Evolutionary conservation across 139 green algal genomes (phyloP).

Genomic region (Chlorella sp.): DNA sequence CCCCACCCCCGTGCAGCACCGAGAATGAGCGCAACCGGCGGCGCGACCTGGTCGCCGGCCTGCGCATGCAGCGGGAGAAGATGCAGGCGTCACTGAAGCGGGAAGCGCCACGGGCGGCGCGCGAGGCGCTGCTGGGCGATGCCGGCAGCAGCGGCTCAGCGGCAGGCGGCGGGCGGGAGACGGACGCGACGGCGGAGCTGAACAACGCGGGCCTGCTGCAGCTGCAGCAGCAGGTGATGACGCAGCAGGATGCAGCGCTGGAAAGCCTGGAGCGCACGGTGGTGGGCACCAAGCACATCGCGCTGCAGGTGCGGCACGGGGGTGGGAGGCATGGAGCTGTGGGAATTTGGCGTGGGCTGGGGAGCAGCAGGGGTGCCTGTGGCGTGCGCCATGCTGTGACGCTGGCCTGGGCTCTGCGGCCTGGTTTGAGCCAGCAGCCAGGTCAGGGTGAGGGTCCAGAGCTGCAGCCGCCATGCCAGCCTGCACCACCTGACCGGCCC

Average conservation of each 20-base stretch:
- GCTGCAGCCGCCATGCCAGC: background rate
- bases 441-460: too few species aligned
- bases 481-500: too few species aligned
- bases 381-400: background rate
- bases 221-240: slow-evolving; percentile 80
- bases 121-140: slow-evolving; percentile 42
- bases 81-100: slow-evolving; percentile 78
- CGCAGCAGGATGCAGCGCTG: slow-evolving; percentile 78
- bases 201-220: slow-evolving; percentile 66
- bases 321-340: background rate
- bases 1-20: slow-evolving; percentile 51
- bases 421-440: background rate
- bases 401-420: background rate
- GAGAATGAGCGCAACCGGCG: slow-evolving; percentile 86
- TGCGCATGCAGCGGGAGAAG: slow-evolving; percentile 74
- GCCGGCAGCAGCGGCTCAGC: background rate
- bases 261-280: slow-evolving; percentile 79
- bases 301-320: background rate
- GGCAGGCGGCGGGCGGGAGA: slow-evolving; percentile 51
- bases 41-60: slow-evolving; percentile 72
- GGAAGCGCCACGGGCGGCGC: slow-evolving; percentile 21
- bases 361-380: background rate
- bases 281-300: slow-evolving; percentile 66
- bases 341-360: slow-evolving; percentile 8
- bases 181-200: slow-evolving; percentile 69